Evolutionary conservation across 2,329 filamentous ascomycete species (phyloP), one percentile per base, ranked within the genome.

Genomic region (Scortechinia acanthostroma): DNA sequence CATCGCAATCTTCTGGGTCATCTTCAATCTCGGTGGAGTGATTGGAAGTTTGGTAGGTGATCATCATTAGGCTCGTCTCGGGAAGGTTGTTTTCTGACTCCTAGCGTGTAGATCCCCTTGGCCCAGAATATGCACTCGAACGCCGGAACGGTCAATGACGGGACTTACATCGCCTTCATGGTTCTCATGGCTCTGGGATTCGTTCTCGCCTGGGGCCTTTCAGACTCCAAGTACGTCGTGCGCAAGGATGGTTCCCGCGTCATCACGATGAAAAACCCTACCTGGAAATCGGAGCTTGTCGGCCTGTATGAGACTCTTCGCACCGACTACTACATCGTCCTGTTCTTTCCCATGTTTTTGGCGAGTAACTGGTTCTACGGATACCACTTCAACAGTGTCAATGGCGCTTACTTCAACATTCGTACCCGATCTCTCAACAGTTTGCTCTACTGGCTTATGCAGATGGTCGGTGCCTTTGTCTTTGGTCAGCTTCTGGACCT

Each of bases 321-420:
- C 44, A 71, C 65, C 25, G 83, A 88, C 53, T 72, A 71, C 16
- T 85, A 79, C 58, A 81, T 88, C 52, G 50, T 87, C 45, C 59
- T 79, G 15, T 69, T 88, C 20, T 88, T 86, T 64, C 84, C 83
- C 52, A 84, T 88, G 78, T 88, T 88, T 65, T 71, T 84, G 55
- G 74, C 80, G 35, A 83, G 78, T 56, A 88, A 88, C 58, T 87
- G 81, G 81, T 88, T 88, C 63, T 84, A 84, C 61, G 77, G 76
- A 45, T 88, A 88, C 57, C 83, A 88, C 51, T 83, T 84, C 66
- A 86, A 86, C 55, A 72, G 70, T 45, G 71, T 87, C 63, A 88
- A 88, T 54, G 66, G 70, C n/a, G 75, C 79, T 40, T 77, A 79
- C 53, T 87, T 88, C 70, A 80, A 79, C 56, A 77, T 78, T 44